Evolutionary conservation across 2,329 filamentous ascomycete species (phyloP), one percentile per base, ranked within the genome.

Genomic region (Sarocladium strictum): DNA sequence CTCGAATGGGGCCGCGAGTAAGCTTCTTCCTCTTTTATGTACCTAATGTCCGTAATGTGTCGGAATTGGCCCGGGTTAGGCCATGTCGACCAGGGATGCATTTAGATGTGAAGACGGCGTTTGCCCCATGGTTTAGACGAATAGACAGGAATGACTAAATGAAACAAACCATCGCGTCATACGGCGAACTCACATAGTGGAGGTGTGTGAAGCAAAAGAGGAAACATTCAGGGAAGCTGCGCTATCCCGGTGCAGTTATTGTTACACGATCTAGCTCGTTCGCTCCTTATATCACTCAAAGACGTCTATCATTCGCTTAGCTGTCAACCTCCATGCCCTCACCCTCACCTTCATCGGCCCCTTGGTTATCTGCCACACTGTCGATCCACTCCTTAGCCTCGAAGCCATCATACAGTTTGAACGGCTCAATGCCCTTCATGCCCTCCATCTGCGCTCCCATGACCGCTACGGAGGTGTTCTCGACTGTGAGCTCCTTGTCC

Each of bases 401-500:
- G 68, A 90, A 85, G 14, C 91, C 92, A 69, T 99, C 94, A 65
- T 89, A 94, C 61, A 96, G 78, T 77, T 89, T 90, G 76, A 97
- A 97, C 59, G 83, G 82, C 78, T 97, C 89, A 29, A 87, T 72
- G 54, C 67, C 73, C 70, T 79, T 80, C 68, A 76, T 77, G 54
- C 75, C 75, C 6, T 74, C 73, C 57, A 73, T 72, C 59, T 70
- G 74, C 50, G 81, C 75, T 10, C 92, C 92, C 21, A 92, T 89
- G 58, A 97, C 79, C 35, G 89, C 92, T 54, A 99, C 83, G 63
- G 90, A 96, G 54, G 92, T 96, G 76, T 99, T 99, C 71, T 97
- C 94, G 38, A 97, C 84, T 54, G 93, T 97, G 70, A 99, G 76
- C 80, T 97, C 92, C 78, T 95, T 96, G 74, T 99, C 94, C 81